Conservation (phyloP, 2,329 filamentous ascomycete genomes). For the Grosmannia huntii region DNA sequence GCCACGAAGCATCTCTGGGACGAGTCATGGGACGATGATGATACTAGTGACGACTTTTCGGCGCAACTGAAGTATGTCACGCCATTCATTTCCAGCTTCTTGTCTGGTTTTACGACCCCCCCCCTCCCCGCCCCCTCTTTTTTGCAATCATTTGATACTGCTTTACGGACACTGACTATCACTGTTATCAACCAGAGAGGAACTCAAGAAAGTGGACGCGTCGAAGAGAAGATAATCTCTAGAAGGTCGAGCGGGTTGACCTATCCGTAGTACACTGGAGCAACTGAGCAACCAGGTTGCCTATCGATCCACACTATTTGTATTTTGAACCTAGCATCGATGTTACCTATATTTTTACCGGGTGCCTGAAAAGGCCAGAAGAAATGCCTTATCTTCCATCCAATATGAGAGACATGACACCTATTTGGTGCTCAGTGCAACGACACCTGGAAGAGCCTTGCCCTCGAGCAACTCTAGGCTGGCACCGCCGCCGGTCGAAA, state of each 20-base stretch:
- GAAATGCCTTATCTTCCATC: not conserved
- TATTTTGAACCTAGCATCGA: not conserved
- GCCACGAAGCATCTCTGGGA: constrained; percentile 81
- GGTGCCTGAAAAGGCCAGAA: not conserved
- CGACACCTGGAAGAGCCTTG: constrained; percentile 91
- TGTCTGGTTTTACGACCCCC: not conserved
- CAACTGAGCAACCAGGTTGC: not conserved
- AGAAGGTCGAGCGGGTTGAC: not conserved
- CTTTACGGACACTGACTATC: not conserved
- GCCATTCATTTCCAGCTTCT: not conserved
- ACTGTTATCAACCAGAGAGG: constrained; percentile 46
- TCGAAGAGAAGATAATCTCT: constrained; percentile 47
- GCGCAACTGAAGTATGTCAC: constrained; percentile 76
- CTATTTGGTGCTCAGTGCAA: constrained; percentile 73
- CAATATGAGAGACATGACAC: not conserved
- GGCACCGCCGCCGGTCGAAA: constrained; percentile 92
- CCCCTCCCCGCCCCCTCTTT: not conserved
- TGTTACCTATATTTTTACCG: not conserved
- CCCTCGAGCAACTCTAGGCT: constrained; percentile 94
- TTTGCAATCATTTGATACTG: not conserved
- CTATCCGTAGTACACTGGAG: too few relatives aligned
- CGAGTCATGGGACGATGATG: constrained; percentile 99
- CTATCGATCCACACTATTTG: not conserved
- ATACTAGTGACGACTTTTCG: constrained; percentile 92
- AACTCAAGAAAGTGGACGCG: constrained; percentile 85